Evolutionary conservation across 352 stramenopile genomes (phyloP).

Genomic region (Phytophthora ohioensis): DNA sequence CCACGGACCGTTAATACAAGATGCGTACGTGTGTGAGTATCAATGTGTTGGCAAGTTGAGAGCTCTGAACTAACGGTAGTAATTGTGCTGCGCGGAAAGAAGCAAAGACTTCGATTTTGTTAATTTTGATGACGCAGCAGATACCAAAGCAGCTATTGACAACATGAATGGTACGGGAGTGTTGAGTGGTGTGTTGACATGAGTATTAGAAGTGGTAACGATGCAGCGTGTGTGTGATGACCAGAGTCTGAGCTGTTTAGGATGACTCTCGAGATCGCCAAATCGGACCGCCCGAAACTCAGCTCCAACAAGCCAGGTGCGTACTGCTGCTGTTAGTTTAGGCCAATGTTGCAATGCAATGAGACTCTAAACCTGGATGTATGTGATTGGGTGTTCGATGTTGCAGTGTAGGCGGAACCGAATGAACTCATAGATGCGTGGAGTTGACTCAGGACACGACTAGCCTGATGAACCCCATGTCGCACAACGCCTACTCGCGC

Average conservation of each 20-base stretch:
- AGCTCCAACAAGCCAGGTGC: too few species aligned
- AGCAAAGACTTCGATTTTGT: slow-evolving; percentile 95
- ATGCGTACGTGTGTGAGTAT: slow-evolving; percentile 56
- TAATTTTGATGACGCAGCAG: slow-evolving; percentile 91
- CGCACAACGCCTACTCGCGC: too few species aligned
- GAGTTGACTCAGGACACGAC: too few species aligned
- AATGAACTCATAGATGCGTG: too few species aligned
- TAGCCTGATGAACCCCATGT: too few species aligned
- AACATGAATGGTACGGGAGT: slow-evolving; percentile 93
- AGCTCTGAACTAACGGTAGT: background rate
- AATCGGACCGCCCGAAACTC: slow-evolving; percentile 60
- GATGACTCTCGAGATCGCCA: slow-evolving; percentile 88
- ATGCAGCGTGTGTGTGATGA: slow-evolving; percentile 7
- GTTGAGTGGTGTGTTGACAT: background rate
- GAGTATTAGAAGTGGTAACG: slow-evolving; percentile 2
- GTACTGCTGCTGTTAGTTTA: too few species aligned
- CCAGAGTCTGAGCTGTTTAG: slow-evolving; percentile 93
- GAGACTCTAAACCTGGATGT: too few species aligned
- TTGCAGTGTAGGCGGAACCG: too few species aligned
- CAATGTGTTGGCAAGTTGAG: too few species aligned
- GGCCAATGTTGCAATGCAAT: too few species aligned
- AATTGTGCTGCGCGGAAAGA: slow-evolving; percentile 46
- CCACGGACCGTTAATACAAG: slow-evolving; percentile 55
- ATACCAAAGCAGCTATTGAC: slow-evolving; percentile 93
- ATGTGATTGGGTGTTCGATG: too few species aligned